phyloP scores from a whole-genome alignment of 2,329 filamentous ascomycete species.

The Arthrobotrys sphaeroides region DNA sequence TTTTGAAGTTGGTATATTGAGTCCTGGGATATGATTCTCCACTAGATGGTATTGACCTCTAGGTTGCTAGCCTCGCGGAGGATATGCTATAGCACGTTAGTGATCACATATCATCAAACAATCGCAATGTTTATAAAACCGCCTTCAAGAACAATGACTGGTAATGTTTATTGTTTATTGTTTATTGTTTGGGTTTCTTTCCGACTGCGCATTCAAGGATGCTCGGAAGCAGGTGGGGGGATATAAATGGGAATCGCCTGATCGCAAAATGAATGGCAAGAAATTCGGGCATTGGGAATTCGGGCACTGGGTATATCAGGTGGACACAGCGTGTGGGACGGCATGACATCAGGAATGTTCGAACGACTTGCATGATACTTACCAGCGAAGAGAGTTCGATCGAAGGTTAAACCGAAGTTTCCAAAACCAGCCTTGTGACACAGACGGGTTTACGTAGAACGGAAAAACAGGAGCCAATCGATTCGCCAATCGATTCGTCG shows the following conservation, averaged over 20 bases:
- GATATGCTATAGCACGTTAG: neutral
- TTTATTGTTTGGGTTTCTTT: too few relatives aligned
- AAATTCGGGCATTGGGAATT: neutral
- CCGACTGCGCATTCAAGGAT: too few relatives aligned
- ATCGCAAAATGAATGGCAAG: neutral
- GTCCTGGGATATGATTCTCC: neutral
- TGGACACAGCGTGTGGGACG: neutral
- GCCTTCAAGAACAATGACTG: too few relatives aligned
- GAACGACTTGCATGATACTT: conserved; percentile 22
- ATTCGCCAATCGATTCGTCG: neutral
- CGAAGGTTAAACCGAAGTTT: conserved; percentile 21
- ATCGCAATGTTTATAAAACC: too few relatives aligned
- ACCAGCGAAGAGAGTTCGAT: conserved; percentile 2
- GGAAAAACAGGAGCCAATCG: conserved; percentile 7
- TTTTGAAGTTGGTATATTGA: conserved; percentile 17
- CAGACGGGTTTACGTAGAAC: conserved; percentile 10
- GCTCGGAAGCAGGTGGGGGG: neutral
- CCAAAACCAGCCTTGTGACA: conserved; percentile 35
- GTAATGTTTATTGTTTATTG: too few relatives aligned
- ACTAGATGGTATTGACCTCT: neutral
- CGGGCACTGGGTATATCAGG: neutral
- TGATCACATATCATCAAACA: too few relatives aligned
- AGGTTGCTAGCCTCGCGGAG: neutral
- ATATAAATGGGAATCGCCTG: neutral
- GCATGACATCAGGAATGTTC: neutral